phyloP scores from a whole-genome alignment of 371 early-diverging fungal species.

The Mucor circinelloides region DNA sequence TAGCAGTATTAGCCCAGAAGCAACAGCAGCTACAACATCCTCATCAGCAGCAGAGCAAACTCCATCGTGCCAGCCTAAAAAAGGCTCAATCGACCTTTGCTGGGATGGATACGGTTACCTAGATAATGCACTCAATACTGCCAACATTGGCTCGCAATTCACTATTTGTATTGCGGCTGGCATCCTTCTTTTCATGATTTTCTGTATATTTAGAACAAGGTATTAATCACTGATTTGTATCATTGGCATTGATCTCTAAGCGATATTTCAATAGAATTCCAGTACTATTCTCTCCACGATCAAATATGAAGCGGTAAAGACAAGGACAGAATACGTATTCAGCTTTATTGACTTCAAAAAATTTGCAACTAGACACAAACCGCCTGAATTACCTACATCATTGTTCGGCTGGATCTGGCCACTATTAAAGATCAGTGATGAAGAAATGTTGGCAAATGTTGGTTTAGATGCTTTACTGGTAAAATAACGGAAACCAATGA shows the following conservation, averaged over 20 bases:
- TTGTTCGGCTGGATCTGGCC: conserved; percentile 69
- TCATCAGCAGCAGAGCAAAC: background rate
- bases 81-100: background rate
- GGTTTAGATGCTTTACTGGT: conserved; percentile 72
- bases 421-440: conserved; percentile 50
- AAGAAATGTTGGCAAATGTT: conserved; percentile 57
- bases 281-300: conserved; percentile 60
- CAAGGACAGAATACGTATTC: background rate
- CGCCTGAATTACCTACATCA: conserved; percentile 52
- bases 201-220: conserved; percentile 59
- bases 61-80: too few species aligned
- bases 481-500: conserved; percentile 3
- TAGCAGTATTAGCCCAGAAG: background rate
- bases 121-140: background rate
- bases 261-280: conserved; percentile 31
- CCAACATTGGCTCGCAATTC: conserved; percentile 37
- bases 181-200: conserved; percentile 44
- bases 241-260: background rate
- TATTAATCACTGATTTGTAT: background rate
- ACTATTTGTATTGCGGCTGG: conserved; percentile 47
- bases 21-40: background rate
- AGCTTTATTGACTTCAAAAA: background rate
- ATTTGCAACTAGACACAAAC: conserved; percentile 45
- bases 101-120: background rate
- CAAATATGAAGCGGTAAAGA: conserved; percentile 55